Evolutionary conservation across 2,329 filamentous ascomycete genomes (phyloP).

Genomic region (Verticillium klebahnii): DNA sequence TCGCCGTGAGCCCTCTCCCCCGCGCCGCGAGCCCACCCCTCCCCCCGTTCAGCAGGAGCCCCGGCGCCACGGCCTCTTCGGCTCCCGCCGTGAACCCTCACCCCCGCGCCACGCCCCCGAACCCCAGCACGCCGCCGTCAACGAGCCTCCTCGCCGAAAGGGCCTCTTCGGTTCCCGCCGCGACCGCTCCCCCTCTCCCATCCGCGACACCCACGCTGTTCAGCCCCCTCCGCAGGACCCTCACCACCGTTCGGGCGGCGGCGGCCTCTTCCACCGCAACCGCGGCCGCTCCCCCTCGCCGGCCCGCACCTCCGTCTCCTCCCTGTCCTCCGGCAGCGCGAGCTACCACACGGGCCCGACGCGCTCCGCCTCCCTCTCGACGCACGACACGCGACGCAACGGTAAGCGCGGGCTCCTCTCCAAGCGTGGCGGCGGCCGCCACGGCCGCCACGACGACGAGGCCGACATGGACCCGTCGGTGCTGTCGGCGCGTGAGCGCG

Average conservation of each 20-base stretch:
- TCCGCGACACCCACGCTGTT: not conserved
- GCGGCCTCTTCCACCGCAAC: constrained; percentile 20
- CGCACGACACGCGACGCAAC: constrained; percentile 21
- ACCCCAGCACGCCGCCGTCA: constrained; percentile 19
- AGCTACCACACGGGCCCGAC: constrained; percentile 17
- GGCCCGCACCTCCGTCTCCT: constrained; percentile 16
- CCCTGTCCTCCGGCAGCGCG: constrained; percentile 10
- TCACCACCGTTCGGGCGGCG: constrained; percentile 8
- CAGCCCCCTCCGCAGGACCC: not conserved
- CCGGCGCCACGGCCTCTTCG: constrained; percentile 15
- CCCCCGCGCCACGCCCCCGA: constrained; percentile 24
- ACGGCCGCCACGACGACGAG: constrained; percentile 8
- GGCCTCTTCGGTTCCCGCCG: constrained; percentile 29
- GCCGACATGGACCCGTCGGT: constrained; percentile 58
- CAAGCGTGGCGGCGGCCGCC: constrained; percentile 32
- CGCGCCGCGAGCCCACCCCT: constrained; percentile 22
- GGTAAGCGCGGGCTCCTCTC: constrained; percentile 35
- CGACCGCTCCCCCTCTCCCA: constrained; percentile 19
- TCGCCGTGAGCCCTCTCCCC: constrained; percentile 22
- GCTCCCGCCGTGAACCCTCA: constrained; percentile 20
- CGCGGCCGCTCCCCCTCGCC: constrained; percentile 19
- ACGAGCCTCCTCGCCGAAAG: constrained; percentile 15
- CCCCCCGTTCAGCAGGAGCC: constrained; percentile 15
- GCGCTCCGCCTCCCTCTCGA: constrained; percentile 15
- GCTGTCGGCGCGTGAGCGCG: constrained; percentile 54